Conservation (phyloP, 2,329 filamentous ascomycete genomes). For the Fusarium sublunatum region DNA sequence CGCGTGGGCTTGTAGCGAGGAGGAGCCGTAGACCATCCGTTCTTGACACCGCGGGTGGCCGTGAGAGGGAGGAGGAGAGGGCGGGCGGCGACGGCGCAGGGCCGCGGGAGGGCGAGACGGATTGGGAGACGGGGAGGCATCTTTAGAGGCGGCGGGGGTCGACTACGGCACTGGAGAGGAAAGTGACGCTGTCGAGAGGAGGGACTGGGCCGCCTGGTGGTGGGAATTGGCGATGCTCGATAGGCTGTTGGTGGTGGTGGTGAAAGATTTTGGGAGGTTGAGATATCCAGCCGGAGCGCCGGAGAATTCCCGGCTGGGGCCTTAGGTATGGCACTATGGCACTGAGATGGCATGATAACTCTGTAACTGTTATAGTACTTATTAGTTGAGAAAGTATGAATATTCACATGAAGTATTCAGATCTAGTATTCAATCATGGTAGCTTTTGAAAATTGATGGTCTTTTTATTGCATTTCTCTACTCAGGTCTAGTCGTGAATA, state of each 20-base stretch:
- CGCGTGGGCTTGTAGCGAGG: too few species aligned
- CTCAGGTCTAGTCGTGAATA: not conserved
- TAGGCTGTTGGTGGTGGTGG: constrained; percentile 27
- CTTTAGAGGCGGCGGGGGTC: constrained; percentile 35
- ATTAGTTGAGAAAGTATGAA: not conserved
- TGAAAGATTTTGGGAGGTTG: constrained; percentile 44
- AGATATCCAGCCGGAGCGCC: constrained; percentile 34
- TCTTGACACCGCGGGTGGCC: too few species aligned
- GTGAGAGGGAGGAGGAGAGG: constrained; percentile 56
- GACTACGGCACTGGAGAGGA: not conserved
- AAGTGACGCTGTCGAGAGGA: constrained; percentile 18
- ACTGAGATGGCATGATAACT: constrained; percentile 13
- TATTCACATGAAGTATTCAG: not conserved
- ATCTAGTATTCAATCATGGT: not conserved
- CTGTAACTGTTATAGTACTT: not conserved
- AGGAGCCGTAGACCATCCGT: too few species aligned
- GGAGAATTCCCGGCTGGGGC: constrained; percentile 41
- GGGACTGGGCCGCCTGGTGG: constrained; percentile 33
- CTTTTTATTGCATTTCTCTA: not conserved
- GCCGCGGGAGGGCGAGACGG: constrained; percentile 57
- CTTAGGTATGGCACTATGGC: not conserved
- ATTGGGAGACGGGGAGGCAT: constrained; percentile 61
- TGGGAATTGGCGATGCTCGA: constrained; percentile 14
- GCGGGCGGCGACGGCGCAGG: constrained; percentile 49
- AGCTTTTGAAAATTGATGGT: not conserved